Percentiles rank a stretch among this genome's conserved stretches.
These are phyloP conservation scores for Thalassiosira tumida DNA, from an alignment of 352 stramenopile genomes.

Conservation along the genomic window DNA sequence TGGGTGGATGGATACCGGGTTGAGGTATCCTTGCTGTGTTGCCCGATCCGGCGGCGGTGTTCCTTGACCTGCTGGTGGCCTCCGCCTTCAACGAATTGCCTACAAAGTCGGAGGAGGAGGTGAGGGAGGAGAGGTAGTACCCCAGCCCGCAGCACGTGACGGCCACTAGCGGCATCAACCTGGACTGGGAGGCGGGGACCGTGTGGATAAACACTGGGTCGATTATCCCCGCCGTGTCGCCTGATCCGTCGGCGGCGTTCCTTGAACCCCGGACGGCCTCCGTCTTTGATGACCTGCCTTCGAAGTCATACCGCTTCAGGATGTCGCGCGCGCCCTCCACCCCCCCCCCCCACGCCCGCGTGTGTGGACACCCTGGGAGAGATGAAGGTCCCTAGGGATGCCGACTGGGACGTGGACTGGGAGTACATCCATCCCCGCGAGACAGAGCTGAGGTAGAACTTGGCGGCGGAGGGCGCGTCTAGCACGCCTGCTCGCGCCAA, in stretches of 20 bases:
- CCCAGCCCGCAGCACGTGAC: conserved; percentile 94
- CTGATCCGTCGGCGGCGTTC: conserved; percentile 25
- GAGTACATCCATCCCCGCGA: conserved; percentile 85
- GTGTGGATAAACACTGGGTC: conserved; percentile 88
- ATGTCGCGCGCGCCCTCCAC: conserved; percentile 89
- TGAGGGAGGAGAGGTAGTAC: conserved; percentile 94
- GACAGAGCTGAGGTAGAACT: conserved; percentile 88
- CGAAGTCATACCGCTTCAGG: conserved; percentile 83
- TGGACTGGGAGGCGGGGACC: conserved; percentile 83
- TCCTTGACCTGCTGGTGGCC: conserved; percentile 17
- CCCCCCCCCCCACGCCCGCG: conserved; percentile 87
- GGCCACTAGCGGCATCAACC: conserved; percentile 93
- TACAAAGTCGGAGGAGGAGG: conserved; percentile 84
- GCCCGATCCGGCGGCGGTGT: conserved; percentile 11
- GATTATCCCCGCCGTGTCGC: conserved; percentile 78
- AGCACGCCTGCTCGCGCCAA: too few species aligned
- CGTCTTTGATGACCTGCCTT: conserved; percentile 62
- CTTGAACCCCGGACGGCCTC: neutral
- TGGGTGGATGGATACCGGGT: conserved; percentile 87
- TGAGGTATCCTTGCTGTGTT: conserved; percentile 79
- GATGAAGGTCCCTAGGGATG: conserved; percentile 78
- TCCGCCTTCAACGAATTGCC: conserved; percentile 48
- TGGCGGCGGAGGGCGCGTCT: conserved; percentile 80
- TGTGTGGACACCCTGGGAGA: conserved; percentile 85
- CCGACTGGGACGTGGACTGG: conserved; percentile 69